Percentiles rank a stretch among this genome's conserved stretches.
phyloP scores from a whole-genome alignment of 352 stramenopile genomes.

The Phytophthora parvispora region DNA sequence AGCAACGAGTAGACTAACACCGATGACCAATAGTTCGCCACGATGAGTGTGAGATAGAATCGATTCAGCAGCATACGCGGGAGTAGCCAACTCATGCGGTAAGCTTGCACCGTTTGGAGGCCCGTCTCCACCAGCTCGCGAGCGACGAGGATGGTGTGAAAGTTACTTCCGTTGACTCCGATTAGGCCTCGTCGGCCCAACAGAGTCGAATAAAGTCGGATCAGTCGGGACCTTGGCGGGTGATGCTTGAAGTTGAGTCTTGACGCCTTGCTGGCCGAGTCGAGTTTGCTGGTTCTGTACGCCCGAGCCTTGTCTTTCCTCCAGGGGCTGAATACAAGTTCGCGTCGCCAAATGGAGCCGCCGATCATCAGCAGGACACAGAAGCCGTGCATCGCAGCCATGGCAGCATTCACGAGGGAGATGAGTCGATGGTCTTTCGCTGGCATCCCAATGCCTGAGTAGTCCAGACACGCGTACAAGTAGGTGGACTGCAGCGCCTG shows the following conservation, averaged over 20 bases:
- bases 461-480: conserved; percentile 28
- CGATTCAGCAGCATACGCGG: conserved; percentile 37
- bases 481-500: conserved; percentile 23
- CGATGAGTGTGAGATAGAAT: conserved; percentile 35
- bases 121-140: conserved; percentile 32
- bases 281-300: neutral
- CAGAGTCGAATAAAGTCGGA: conserved; percentile 16
- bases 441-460: conserved; percentile 27
- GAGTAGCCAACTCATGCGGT: conserved; percentile 37
- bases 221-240: neutral
- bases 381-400: conserved; percentile 27
- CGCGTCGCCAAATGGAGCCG: conserved; percentile 10
- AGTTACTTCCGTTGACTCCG: conserved; percentile 28
- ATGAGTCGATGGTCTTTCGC: conserved; percentile 23
- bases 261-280: too few species aligned
- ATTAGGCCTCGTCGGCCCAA: conserved; percentile 19
- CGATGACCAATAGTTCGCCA: conserved; percentile 38
- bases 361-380: conserved; percentile 24
- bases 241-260: neutral
- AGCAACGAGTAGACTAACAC: conserved; percentile 30
- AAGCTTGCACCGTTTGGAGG: conserved; percentile 34
- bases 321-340: conserved; percentile 14
- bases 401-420: conserved; percentile 23
- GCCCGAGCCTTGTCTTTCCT: neutral
- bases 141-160: conserved; percentile 28